Evolutionary conservation across 1,139 yeast genomes (phyloP).

Genomic region (Saccharomyces uvarum): DNA sequence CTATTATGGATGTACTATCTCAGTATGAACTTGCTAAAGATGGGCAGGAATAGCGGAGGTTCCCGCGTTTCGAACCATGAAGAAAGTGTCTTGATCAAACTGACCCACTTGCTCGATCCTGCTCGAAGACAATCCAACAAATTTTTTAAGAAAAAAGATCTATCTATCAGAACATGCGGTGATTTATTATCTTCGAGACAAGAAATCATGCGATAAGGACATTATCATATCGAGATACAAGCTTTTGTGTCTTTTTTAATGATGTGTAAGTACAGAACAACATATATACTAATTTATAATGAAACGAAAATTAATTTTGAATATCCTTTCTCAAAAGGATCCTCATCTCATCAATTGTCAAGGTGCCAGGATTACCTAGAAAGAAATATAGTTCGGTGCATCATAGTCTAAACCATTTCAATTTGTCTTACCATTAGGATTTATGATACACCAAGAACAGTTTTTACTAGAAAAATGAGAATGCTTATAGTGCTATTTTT

Average conservation of each 20-base stretch:
- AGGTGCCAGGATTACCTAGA: too few relatives aligned
- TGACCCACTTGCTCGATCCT: background rate
- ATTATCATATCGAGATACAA: background rate
- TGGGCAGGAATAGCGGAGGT: background rate
- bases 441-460: too few relatives aligned
- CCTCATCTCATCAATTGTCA: too few relatives aligned
- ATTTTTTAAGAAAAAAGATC: background rate
- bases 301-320: background rate
- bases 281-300: background rate
- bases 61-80: background rate
- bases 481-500: background rate
- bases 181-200: background rate
- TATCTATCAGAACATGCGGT: background rate
- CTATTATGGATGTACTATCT: conserved; percentile 41
- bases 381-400: too few relatives aligned
- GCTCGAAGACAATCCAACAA: background rate
- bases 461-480: background rate
- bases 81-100: background rate
- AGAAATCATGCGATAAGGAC: background rate
- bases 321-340: background rate
- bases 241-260: background rate
- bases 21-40: conserved; percentile 5
- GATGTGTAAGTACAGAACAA: background rate
- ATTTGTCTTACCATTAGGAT: background rate
- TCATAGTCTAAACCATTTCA: too few relatives aligned